These are phyloP conservation scores for Polytrichum formosum DNA, from an alignment of 225 moss, liverwort and hornwort genomes.

Conservation along the genomic window DNA sequence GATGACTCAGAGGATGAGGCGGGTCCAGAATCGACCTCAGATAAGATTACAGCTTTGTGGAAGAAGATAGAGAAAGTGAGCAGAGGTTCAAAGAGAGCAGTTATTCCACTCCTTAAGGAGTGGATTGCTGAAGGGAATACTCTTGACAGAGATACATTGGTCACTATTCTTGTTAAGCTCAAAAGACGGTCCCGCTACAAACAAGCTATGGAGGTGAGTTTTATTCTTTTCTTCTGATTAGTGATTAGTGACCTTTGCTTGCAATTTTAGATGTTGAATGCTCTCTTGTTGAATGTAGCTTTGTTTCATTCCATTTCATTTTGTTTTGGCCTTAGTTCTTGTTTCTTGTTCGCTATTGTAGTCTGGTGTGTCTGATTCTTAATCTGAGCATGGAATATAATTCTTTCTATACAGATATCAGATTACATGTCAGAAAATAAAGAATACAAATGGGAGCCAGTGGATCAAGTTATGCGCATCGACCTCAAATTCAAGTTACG, in stretches of 20 bases:
- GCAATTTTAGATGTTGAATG: background rate
- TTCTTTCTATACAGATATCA: conserved; percentile 10
- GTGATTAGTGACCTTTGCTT: background rate
- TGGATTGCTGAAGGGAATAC: conserved; percentile 9
- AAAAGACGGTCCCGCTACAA: conserved; percentile 12
- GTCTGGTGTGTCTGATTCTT: too few species aligned
- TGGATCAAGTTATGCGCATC: background rate
- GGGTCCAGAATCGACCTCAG: background rate
- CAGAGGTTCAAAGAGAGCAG: background rate
- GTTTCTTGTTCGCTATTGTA: background rate
- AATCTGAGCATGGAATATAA: background rate
- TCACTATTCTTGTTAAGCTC: conserved; percentile 3
- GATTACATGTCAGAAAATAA: conserved; percentile 13
- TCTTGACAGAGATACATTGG: conserved; percentile 1
- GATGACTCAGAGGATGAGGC: background rate
- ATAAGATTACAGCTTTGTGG: conserved; percentile 2
- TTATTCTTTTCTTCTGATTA: background rate
- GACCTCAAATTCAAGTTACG: conserved; percentile 14
- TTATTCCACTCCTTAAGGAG: conserved; percentile 4
- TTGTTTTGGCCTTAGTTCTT: too few species aligned
- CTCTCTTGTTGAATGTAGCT: too few species aligned
- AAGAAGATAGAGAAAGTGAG: conserved; percentile 11
- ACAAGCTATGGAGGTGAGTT: conserved; percentile 11
- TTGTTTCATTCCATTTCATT: too few species aligned
- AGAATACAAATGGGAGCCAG: background rate